Percentiles rank a stretch among this genome's conserved stretches.
These are phyloP conservation scores for Nadsonia starkeyi-henricii DNA, from an alignment of 1,139 yeast genomes.

Conservation along the genomic window DNA sequence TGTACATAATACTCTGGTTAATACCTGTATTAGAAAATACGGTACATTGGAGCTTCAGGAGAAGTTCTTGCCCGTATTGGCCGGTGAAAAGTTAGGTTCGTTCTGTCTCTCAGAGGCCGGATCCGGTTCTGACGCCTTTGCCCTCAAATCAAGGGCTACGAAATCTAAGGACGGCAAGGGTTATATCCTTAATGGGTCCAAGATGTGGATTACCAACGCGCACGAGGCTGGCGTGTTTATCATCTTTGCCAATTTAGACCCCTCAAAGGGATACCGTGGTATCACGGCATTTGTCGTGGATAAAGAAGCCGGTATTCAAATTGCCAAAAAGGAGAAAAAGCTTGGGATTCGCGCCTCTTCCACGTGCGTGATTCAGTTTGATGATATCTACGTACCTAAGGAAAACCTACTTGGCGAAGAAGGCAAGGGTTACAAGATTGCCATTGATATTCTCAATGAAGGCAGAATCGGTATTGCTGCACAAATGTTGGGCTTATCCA, in stretches of 20 bases:
- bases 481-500: conserved; percentile 33
- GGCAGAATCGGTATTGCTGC: conserved; percentile 35
- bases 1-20: conserved; percentile 32
- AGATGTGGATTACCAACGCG: conserved; percentile 30
- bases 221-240: conserved; percentile 31
- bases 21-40: conserved; percentile 28
- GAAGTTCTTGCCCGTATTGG: conserved; percentile 27
- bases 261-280: conserved; percentile 31
- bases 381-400: conserved; percentile 29
- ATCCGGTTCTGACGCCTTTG: conserved; percentile 35
- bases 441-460: conserved; percentile 31
- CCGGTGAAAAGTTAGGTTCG: conserved; percentile 27
- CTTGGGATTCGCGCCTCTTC: conserved; percentile 32
- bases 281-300: conserved; percentile 33
- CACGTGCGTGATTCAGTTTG: conserved; percentile 29
- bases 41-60: conserved; percentile 26
- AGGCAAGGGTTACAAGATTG: conserved; percentile 34
- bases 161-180: conserved; percentile 24
- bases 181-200: conserved; percentile 23
- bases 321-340: conserved; percentile 33
- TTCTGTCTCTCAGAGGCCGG: conserved; percentile 30
- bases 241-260: conserved; percentile 30
- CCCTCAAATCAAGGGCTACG: conserved; percentile 26
- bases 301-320: conserved; percentile 27
- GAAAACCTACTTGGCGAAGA: conserved; percentile 30